phyloP scores from a whole-genome alignment of 2,329 filamentous ascomycete genomes.

The Fusarium nelsonii region DNA sequence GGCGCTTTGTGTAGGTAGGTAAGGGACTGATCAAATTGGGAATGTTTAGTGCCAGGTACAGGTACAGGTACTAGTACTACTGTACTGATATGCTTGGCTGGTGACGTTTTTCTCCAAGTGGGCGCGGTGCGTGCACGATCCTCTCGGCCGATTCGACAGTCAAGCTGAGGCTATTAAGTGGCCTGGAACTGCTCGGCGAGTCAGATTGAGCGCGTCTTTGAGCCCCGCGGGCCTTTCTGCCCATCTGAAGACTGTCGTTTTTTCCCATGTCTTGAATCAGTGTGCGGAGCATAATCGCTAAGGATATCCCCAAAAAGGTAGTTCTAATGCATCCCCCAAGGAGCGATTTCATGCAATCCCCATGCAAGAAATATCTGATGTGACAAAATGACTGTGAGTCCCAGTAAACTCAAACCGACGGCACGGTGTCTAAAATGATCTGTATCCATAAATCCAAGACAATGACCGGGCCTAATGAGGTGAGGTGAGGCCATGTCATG shows the following conservation, averaged over 20 bases:
- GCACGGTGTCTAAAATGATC: constrained; percentile 14
- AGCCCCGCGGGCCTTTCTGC: constrained; percentile 30
- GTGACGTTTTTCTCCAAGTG: constrained; percentile 19
- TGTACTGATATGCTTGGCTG: constrained; percentile 3
- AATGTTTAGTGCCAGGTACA: constrained; percentile 22
- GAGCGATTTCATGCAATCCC: constrained; percentile 28
- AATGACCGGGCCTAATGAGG: constrained; percentile 22
- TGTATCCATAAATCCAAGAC: constrained; percentile 15
- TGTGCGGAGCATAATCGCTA: not conserved
- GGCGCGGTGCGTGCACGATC: constrained; percentile 26
- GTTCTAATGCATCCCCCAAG: not conserved
- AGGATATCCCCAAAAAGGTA: not conserved
- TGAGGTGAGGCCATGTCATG: constrained; percentile 43
- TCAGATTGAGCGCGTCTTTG: constrained; percentile 48
- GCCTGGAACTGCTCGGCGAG: constrained; percentile 37
- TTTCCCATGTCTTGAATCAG: not conserved
- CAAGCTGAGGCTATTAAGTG: constrained; percentile 30
- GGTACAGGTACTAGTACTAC: constrained; percentile 7
- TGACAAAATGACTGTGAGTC: constrained; percentile 9
- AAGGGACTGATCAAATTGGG: constrained; percentile 14
- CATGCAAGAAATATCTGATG: constrained; percentile 43
- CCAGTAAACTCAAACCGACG: constrained; percentile 19
- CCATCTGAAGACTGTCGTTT: constrained; percentile 1
- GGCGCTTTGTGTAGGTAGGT: not conserved
- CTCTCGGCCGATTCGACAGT: constrained; percentile 42